Conservation (phyloP, 345 rosid genomes). For the Cardamine resedifolia region DNA sequence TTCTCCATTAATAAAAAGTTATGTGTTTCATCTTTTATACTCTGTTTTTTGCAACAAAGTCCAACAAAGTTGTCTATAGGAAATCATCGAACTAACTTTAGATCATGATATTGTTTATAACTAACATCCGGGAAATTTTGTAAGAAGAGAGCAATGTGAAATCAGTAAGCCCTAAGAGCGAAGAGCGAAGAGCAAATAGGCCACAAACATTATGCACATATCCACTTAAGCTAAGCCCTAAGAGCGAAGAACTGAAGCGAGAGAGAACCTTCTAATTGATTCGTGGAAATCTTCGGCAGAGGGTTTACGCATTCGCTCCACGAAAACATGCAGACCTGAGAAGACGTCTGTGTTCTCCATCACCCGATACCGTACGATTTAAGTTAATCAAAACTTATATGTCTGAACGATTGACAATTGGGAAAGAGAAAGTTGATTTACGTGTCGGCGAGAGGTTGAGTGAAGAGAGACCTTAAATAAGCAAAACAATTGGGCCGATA, state of each 20-base stretch:
- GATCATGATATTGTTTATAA: neutral
- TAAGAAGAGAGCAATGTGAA: neutral
- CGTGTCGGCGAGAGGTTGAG: neutral
- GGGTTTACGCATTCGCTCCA: neutral
- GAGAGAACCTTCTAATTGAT: neutral
- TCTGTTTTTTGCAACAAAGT: too few relatives aligned
- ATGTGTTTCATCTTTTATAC: too few relatives aligned
- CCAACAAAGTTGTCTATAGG: too few relatives aligned
- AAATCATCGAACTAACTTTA: neutral
- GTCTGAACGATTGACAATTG: neutral
- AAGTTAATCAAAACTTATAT: neutral
- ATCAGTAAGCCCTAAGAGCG: too few relatives aligned
- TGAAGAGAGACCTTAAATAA: neutral
- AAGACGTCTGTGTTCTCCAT: neutral
- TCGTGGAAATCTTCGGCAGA: neutral
- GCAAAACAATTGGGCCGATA: neutral
- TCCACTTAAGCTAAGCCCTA: too few relatives aligned
- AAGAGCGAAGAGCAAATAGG: too few relatives aligned
- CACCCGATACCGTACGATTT: slow-evolving; percentile 13
- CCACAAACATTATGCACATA: neutral
- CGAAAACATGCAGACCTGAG: neutral
- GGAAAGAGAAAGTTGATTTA: neutral
- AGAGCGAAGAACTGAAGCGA: neutral
- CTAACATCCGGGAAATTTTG: neutral
- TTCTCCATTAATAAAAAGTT: too few relatives aligned